Percentiles rank a stretch among this genome's conserved stretches.
These are phyloP conservation scores for Chaetomium sp. DNA, from an alignment of 2,329 filamentous ascomycete genomes.

Conservation along the genomic window DNA sequence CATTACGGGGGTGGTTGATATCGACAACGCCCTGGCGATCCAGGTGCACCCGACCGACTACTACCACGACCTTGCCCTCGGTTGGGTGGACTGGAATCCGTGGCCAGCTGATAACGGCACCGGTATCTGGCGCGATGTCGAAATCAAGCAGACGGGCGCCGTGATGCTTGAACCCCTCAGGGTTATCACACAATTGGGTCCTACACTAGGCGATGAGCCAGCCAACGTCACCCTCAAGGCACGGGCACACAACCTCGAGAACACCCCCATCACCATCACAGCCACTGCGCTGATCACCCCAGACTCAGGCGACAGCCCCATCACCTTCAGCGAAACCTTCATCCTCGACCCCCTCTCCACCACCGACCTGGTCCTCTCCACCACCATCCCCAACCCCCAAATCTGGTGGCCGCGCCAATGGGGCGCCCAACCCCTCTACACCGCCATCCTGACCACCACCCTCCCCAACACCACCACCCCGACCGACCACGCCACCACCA, in stretches of 20 bases:
- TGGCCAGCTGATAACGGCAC: constrained; percentile 64
- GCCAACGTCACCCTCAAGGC: constrained; percentile 46
- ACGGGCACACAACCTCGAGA: constrained; percentile 46
- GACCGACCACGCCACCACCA: constrained; percentile 42
- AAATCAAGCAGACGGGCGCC: constrained; percentile 56
- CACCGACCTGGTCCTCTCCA: constrained; percentile 44
- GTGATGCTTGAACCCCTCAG: constrained; percentile 50
- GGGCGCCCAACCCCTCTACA: constrained; percentile 51
- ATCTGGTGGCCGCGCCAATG: constrained; percentile 66
- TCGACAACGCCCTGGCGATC: constrained; percentile 55
- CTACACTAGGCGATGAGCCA: constrained; percentile 26
- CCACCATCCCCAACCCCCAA: constrained; percentile 46
- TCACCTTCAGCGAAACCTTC: constrained; percentile 40
- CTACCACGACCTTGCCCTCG: constrained; percentile 59
- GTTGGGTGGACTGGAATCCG: constrained; percentile 65
- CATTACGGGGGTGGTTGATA: constrained; percentile 48
- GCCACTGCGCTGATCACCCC: constrained; percentile 35
- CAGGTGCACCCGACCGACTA: constrained; percentile 61
- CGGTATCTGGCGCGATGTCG: constrained; percentile 62
- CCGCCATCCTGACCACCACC: constrained; percentile 36
- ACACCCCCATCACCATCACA: constrained; percentile 42
- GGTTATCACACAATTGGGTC: constrained; percentile 45
- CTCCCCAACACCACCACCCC: constrained; percentile 31
- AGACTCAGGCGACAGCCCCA: constrained; percentile 32
- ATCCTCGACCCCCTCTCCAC: constrained; percentile 43